phyloP scores from a whole-genome alignment of 2,329 filamentous ascomycete genomes.

The Colletotrichum filicis region DNA sequence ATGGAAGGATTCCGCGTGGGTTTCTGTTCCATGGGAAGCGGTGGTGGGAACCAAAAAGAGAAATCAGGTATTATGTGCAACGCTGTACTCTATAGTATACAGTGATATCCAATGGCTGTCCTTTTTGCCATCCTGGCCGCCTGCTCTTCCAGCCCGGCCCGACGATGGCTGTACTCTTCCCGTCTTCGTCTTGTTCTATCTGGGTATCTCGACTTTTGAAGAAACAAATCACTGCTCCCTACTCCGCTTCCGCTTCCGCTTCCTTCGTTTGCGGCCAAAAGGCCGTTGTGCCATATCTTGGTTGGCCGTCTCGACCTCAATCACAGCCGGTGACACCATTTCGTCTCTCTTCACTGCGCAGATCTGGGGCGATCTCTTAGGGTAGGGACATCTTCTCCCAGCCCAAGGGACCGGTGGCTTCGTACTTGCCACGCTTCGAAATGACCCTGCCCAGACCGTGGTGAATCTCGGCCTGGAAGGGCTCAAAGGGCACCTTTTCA shows the following conservation, averaged over 20 bases:
- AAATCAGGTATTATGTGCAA: constrained; percentile 19
- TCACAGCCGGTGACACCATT: no score
- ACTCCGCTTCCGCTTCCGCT: background rate
- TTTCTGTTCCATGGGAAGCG: background rate
- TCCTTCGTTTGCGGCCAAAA: background rate
- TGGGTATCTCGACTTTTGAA: constrained; percentile 34
- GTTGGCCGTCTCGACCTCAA: no score
- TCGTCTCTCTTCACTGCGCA: background rate
- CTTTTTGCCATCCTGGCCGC: constrained; percentile 3
- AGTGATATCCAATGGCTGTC: constrained; percentile 30
- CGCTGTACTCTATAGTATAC: constrained; percentile 24
- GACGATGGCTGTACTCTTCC: constrained; percentile 13
- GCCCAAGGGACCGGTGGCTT: constrained; percentile 65
- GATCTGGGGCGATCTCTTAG: background rate
- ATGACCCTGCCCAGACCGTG: constrained; percentile 85
- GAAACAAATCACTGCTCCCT: constrained; percentile 5
- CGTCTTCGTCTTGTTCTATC: constrained; percentile 30
- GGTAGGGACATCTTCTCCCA: constrained; percentile 54
- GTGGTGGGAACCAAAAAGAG: background rate
- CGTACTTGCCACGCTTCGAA: constrained; percentile 79
- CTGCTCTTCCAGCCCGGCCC: background rate
- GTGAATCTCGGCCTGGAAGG: constrained; percentile 93
- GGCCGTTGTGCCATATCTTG: background rate
- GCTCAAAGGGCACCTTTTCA: constrained; percentile 85
- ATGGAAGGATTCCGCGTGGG: background rate